Base-by-base conservation (phyloP, 495 filamentous ascomycete genomes). In the Trichoderma orchidacearum region DNA sequence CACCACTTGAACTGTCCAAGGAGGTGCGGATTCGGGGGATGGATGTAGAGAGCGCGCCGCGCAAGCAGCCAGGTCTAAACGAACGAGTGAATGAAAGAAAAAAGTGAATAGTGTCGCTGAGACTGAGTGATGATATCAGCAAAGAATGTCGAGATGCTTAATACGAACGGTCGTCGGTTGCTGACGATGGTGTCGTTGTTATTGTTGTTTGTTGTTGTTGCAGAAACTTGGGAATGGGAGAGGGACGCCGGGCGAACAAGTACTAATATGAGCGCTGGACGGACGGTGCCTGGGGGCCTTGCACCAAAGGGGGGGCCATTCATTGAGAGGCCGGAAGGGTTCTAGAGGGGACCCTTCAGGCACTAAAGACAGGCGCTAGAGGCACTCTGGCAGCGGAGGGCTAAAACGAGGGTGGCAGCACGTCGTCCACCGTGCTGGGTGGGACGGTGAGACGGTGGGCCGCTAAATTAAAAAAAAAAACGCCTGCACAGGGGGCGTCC, bases 331-430 rank as follows among this genome's bases (percentile, higher is more conserved):
- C 18, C 21, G 41, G 11, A 25, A 18, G 36, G 7, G 36, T 41
- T 17, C 36, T 41, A 18, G 36, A 41, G 36, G n/a, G 36, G 36
- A 48, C 41, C 41, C 41, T 48, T 48, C 21, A 48, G 41, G 41
- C 41, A 48, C 41, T 48, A 48, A 23, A 48, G 41, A 48, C 41
- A 48, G n/a, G n/a, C n/a, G n/a, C n/a, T n/a, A n/a, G n/a, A n/a
- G n/a, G n/a, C n/a, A n/a, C n/a, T n/a, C 21, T 48, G 41, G 41
- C 41, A 48, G 41, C 41, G 41, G 41, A 41, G 41, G 41, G 41
- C 27, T 23, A 23, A 48, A n/a, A n/a, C n/a, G n/a, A 48, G 41
- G 41, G 41, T 4, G 12, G 3, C 3, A 35, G n/a, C 12, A 13
- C 32, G 32, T 35, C 32, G 32, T 11, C 12, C 32, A 35, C 32